phyloP scores from a whole-genome alignment of 768 basidiomycete genomes.

The Leccinellum albellum region DNA sequence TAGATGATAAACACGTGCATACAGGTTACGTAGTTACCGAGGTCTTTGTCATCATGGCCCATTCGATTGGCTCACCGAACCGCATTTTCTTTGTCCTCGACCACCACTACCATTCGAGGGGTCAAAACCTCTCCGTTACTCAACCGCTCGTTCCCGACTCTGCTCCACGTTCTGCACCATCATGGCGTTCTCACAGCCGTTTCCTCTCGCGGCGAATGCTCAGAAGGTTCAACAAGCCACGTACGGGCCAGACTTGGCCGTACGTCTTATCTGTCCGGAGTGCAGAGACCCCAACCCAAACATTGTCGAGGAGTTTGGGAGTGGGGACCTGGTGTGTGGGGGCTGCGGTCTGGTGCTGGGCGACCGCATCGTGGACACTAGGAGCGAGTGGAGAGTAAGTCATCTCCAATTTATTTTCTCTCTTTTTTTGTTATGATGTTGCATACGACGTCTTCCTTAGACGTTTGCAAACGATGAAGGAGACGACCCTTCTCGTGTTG shows the following conservation, averaged over 20 bases:
- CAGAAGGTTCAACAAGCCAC: slow-evolving; percentile 54
- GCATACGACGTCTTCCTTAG: slow-evolving; percentile 42
- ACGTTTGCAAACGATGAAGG: slow-evolving; percentile 99
- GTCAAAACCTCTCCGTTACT: slow-evolving; percentile 7
- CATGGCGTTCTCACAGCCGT: slow-evolving; percentile 76
- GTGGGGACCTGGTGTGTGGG: slow-evolving; percentile 95
- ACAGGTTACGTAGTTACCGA: too few relatives aligned
- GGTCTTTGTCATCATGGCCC: slow-evolving; percentile 25
- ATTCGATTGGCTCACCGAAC: slow-evolving; percentile 9
- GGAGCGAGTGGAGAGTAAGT: slow-evolving; percentile 96
- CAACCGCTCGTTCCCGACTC: slow-evolving; percentile 18
- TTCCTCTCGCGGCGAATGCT: slow-evolving; percentile 60
- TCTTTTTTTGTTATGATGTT: slow-evolving; percentile 13
- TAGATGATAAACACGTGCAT: too few relatives aligned
- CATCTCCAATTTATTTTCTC: slow-evolving; percentile 4
- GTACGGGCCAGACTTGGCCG: slow-evolving; percentile 79
- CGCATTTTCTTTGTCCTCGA: slow-evolving; percentile 17
- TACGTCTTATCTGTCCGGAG: slow-evolving; percentile 92
- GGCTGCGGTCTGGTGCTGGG: slow-evolving; percentile 92
- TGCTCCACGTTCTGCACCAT: too few relatives aligned
- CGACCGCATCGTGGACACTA: slow-evolving; percentile 94
- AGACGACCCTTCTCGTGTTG: slow-evolving; percentile 99
- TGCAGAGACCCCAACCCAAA: slow-evolving; percentile 91
- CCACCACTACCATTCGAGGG: slow-evolving; percentile 14
- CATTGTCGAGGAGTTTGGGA: slow-evolving; percentile 96